Base-by-base conservation (phyloP, 345 rosid genomes). In the Boechera stricta region DNA sequence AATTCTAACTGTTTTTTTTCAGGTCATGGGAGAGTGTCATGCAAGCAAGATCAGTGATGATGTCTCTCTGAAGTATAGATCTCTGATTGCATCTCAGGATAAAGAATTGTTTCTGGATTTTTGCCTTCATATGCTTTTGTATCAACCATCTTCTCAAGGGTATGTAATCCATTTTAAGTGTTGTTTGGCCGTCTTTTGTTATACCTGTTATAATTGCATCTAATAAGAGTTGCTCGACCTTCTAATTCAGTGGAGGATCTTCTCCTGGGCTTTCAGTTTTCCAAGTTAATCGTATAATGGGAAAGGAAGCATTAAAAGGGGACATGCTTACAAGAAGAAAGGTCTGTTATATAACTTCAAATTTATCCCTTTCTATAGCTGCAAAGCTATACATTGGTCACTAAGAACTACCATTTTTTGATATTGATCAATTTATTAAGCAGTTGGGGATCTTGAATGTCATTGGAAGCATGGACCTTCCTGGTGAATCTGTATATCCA, bases 1-100 rank as follows among this genome's bases (percentile, higher is more conserved):
- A 15, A n/a, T 51, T 49, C 15, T 45, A 67, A 62, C 49, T 79
- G 74, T 44, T 13, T 75, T 82, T 67, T 81, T 79, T 75, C 82
- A 94, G 98, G 97, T 88, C 71, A 87, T 90, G 59, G 97, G 97
- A 80, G 97, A 90, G 75, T 94, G 97, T 67, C 97, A 94, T 87
- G 90, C 89, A 66, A 85, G 71, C 48, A 72, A 73, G 58, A 77
- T 90, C 77, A 82, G 85, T 78, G 87, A 87, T 48, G 97, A 90
- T 72, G 80, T 82, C 75, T 88, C 89, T 74, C 83, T 60, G 53
- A 92, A 90, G 78, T 94, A 94, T 81, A 86, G 62, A 77, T 84
- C 82, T 79, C 47, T 83, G 60, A 75, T 73, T 74, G 79, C 66
- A 69, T 81, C 83, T 58, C 83, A 77, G 83, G 97, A 89, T 71